Conservation (phyloP, 768 basidiomycete species). For the Trichaptum fuscoviolaceum region DNA sequence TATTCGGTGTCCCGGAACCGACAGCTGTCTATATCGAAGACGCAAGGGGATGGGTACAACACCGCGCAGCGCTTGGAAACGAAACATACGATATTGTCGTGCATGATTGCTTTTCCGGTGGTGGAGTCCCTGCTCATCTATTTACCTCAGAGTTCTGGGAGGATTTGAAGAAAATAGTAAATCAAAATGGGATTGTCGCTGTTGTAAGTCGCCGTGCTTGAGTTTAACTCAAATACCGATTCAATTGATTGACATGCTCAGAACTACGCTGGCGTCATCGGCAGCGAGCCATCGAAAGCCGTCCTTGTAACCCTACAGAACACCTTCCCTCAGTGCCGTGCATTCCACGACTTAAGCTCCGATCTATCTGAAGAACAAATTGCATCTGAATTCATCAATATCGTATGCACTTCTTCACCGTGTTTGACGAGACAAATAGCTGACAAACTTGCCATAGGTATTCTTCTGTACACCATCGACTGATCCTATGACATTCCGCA, state of each 20-base stretch:
- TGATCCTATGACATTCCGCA: conserved; percentile 53
- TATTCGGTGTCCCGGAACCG: conserved; percentile 74
- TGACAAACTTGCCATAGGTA: conserved; percentile 41
- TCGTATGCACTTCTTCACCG: conserved; percentile 42
- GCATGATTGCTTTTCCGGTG: conserved; percentile 94
- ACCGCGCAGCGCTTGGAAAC: conserved; percentile 27
- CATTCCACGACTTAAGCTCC: conserved; percentile 67
- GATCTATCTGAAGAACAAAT: conserved; percentile 41
- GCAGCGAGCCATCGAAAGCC: conserved; percentile 56
- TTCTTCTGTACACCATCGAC: conserved; percentile 71
- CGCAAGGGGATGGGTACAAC: conserved; percentile 62
- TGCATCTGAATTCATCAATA: conserved; percentile 57
- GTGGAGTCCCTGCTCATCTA: conserved; percentile 80
- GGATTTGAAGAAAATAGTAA: conserved; percentile 57
- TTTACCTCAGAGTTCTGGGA: conserved; percentile 85
- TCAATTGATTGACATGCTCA: conserved; percentile 22
- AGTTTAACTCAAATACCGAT: background rate
- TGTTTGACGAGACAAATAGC: background rate
- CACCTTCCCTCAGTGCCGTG: conserved; percentile 75
- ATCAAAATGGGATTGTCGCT: conserved; percentile 68
- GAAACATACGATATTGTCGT: conserved; percentile 64
- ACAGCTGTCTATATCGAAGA: conserved; percentile 69
- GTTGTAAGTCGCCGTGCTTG: conserved; percentile 49
- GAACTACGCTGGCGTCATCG: conserved; percentile 81
- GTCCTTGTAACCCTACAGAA: conserved; percentile 65